Percentiles rank a stretch among this genome's conserved stretches.
Evolutionary conservation across 495 filamentous ascomycete genomes (phyloP).

Genomic region (Talaromyces wortmannii): DNA sequence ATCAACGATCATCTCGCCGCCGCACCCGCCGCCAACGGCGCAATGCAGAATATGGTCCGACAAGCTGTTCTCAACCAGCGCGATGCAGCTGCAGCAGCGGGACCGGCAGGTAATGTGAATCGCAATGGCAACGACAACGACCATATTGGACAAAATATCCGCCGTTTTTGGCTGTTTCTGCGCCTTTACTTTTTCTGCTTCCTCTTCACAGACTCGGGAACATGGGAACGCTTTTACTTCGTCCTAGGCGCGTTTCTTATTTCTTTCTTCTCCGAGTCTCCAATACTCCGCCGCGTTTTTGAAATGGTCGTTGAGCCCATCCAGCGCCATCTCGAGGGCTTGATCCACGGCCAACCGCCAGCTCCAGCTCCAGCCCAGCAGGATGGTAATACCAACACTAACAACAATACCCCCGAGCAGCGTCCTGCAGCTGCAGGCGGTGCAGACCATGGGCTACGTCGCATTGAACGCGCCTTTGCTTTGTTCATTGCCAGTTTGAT

Average conservation of each 20-base stretch:
- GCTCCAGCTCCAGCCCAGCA: neutral
- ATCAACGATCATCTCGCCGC: neutral
- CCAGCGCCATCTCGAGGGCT: constrained; percentile 62
- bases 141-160: constrained; percentile 41
- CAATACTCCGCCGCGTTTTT: constrained; percentile 50
- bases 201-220: constrained; percentile 67
- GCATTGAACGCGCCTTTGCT: constrained; percentile 67
- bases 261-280: constrained; percentile 60
- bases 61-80: constrained; percentile 34
- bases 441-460: constrained; percentile 44
- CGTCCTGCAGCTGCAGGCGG: constrained; percentile 4
- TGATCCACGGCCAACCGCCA: constrained; percentile 43
- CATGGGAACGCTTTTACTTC: constrained; percentile 63
- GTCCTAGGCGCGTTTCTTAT: constrained; percentile 51
- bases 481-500: constrained; percentile 80
- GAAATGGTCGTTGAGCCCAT: constrained; percentile 54
- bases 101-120: too few species aligned
- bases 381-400: constrained; percentile 19
- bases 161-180: constrained; percentile 71
- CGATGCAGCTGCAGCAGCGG: constrained; percentile 5
- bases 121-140: constrained; percentile 34
- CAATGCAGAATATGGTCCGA: constrained; percentile 28
- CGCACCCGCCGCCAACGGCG: neutral
- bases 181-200: constrained; percentile 72
- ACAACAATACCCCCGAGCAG: constrained; percentile 8